Percentiles rank a stretch among this genome's conserved stretches.
These are phyloP conservation scores for Sclerotinia borealis DNA, from an alignment of 2,329 filamentous ascomycete species.

Conservation along the genomic window DNA sequence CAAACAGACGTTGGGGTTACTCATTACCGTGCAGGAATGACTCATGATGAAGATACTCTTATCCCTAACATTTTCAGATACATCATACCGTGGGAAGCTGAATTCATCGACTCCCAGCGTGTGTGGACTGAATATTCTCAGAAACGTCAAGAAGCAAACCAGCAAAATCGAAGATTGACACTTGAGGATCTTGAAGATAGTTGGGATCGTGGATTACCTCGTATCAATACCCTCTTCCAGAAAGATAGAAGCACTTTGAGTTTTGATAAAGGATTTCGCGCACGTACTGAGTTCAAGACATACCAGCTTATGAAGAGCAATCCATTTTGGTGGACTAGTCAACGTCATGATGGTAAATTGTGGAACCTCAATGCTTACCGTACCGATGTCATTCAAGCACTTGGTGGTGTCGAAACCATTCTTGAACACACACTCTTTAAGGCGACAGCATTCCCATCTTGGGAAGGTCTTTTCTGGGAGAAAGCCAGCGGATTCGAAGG, in stretches of 20 bases:
- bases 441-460: constrained; percentile 91
- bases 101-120: constrained; percentile 97
- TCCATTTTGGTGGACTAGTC: constrained; percentile 98
- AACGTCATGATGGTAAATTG: constrained; percentile 91
- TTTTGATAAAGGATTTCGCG: constrained; percentile 97
- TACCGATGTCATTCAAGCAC: constrained; percentile 91
- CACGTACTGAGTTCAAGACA: constrained; percentile 93
- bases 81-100: constrained; percentile 97
- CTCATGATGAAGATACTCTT: constrained; percentile 92
- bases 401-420: constrained; percentile 93
- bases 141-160: constrained; percentile 92
- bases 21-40: constrained; percentile 96
- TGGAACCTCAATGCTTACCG: constrained; percentile 97
- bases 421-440: constrained; percentile 96
- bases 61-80: constrained; percentile 99
- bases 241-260: constrained; percentile 95
- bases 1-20: constrained; percentile 97
- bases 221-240: constrained; percentile 98
- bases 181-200: constrained; percentile 96
- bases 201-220: constrained; percentile 94
- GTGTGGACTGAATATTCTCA: constrained; percentile 99
- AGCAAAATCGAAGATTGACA: constrained; percentile 91
- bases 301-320: constrained; percentile 99
- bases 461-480: constrained; percentile 95
- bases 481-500: constrained; percentile 41